Base-by-base conservation (phyloP, 2,329 filamentous ascomycete genomes). In the Fusarium staphyleae region DNA sequence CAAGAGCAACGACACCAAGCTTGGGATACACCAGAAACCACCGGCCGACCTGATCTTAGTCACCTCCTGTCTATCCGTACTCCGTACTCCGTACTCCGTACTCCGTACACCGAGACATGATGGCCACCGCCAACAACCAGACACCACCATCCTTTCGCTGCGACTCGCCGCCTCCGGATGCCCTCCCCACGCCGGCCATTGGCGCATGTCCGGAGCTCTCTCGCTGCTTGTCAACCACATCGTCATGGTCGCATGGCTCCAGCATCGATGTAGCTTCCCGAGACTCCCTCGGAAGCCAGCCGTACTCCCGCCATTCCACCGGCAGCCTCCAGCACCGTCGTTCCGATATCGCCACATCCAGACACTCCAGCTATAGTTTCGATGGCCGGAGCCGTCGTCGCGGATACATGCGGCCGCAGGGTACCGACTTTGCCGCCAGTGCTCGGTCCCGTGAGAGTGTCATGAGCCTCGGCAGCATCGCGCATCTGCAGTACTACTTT, bases 401-500 rank as follows among this genome's bases (percentile, higher is more conserved):
- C 57, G 93, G 93, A 35, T 97, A 93, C 76, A 90, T 96, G 77
- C 85, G 93, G 42, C 92, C 93, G 1, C 89, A 92, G 71, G 90
- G 87, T 47, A 96, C 90, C 44, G 85, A 92, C 68, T 99, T 98
- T 72, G 91, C 95, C 19, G 89, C 90, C 54, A 97, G 93, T 50
- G 95, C 95, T 39, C 87, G 87, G 70, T 91, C 91, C 43, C 84
- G 95, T 59, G 93, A 99, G 73, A 97, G 93, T 70, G 95, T 99
- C 62, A 88, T 98, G 85, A 96, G 91, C 69, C 77, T 99, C 57
- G 95, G 95, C 48, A 97, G 93, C 74, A 99, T 99, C 67, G 91
- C 93, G 49, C 95, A 99, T 77, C 79, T 99, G 69, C 95, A 99
- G 74, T 96, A 98, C 76, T 99, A 98, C 76, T 99, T 99, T 77